Base-by-base conservation (phyloP, 202 grass and related monocot species). In the Saccharum hybrid region DNA sequence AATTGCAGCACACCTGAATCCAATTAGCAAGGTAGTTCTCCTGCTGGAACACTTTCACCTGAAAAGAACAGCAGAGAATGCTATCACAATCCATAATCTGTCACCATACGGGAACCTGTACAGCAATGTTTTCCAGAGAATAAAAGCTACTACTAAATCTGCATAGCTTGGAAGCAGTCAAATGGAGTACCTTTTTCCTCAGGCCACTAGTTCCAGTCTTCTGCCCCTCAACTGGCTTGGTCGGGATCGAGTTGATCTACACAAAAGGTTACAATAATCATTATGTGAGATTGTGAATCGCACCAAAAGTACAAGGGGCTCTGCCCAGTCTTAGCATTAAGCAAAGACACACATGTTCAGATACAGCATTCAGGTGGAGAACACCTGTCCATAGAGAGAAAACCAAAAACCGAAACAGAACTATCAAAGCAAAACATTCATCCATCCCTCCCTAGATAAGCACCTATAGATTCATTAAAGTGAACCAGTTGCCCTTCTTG, bases 21-120 rank as follows among this genome's bases (percentile, higher is more conserved):
- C 94, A 97, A 64, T 94, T 97, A 28, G 94, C 92, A 7, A 97
- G 83, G 75, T 97, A 97, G 81, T 92, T 97, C 71, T 86, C 88
- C 41, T 97, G 46, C 74, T 92, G 94, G 41, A 97, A 97, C n/a
- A 97, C 88, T 82, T 97, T 97, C 68, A 97, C 94, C 94, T 97
- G 77, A 81, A 78, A 64, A 83, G 43, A 76, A 71, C 16, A 90
- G 10, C 26, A 72, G 63, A 81, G 22, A 5, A 36, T 34, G 81
- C 65, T 61, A 22, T 36, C 67, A 56, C 69, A 81, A 36, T 60
- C 56, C 33, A 46, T 33, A 26, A 54, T 68, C 37, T 37, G 61
- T 66, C 56, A 60, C 56, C 56, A 60, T 16, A 46, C 41, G 0
- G 45, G 22, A 64, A 56, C 37, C 43, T 45, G 21, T 43, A 46